Base-by-base conservation (phyloP, 805 yeast species). In the Ogataea thermomethanolica region DNA sequence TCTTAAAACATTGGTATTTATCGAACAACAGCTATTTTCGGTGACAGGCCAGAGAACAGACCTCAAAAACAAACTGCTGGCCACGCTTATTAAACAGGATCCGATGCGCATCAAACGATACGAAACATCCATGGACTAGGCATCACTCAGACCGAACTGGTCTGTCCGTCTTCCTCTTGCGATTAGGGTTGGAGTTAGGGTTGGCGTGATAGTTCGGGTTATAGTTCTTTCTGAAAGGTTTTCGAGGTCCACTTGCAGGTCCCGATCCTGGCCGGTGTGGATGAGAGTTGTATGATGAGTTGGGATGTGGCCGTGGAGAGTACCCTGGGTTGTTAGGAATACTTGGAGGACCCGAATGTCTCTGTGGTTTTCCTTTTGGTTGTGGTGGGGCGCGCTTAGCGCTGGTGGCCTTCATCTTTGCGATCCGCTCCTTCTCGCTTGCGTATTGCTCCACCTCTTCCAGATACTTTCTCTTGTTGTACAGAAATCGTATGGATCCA, bases 51-150 rank as follows among this genome's bases (percentile, higher is more conserved):
- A 20, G 41, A 36, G 12, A 35, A 38, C 3, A 40, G 40, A 4
- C 39, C 50, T 8, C 46, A 51, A 11, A 37, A 34, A 15, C 8
- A 35, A 59, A 4, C 64, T 65, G n/a, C 59, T 84, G 26, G 39
- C 64, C 3, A 69, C 58, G 34, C 64, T 85, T 43, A 62, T 71
- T 5, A 62, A 68, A 20, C 63, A 73, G 6, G 95, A 86, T 61
- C 87, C 91, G 1, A 64, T 81, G 56, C 67, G 95, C 46, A 65
- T 61, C 48, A 77, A 78, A 25, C 69, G 84, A 49, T 86, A 85
- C 49, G 36, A 64, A 27, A 77, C 76, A 9, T 45, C 44, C 38
- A 43, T 29, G 30, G 32, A 28, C 17, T 43, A 31, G 32, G 8
- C 13, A 22, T 26, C 20, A 12, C 11, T 35, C 33, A 15, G 13